These are phyloP conservation scores for Microstegium vimineum DNA, from an alignment of 176 grass and related monocot genomes.

Conservation along the genomic window DNA sequence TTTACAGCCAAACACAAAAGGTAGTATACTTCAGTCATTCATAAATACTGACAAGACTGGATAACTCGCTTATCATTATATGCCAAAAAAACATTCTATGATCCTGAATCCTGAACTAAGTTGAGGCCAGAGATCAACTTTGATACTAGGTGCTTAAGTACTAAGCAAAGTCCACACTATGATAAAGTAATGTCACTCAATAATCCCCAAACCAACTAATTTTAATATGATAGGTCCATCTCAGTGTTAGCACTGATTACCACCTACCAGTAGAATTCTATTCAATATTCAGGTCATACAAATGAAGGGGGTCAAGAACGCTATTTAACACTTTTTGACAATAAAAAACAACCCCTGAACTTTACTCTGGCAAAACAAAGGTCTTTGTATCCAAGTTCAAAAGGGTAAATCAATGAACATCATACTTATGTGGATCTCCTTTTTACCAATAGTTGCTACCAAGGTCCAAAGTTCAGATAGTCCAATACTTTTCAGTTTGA, in stretches of 20 bases:
- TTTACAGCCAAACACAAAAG: not conserved
- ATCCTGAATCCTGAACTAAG: not conserved
- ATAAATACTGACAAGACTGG: not conserved
- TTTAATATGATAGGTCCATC: not conserved
- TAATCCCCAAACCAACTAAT: not conserved
- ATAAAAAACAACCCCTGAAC: not conserved
- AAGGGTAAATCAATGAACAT: not conserved
- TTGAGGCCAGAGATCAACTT: not conserved
- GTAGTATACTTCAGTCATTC: not conserved
- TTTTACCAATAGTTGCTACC: not conserved
- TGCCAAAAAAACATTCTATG: not conserved
- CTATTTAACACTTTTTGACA: not conserved
- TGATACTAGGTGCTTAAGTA: not conserved
- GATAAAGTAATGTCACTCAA: not conserved
- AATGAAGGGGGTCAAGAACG: not conserved
- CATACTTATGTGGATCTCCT: not conserved
- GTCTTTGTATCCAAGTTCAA: not conserved
- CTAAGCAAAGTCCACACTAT: not conserved
- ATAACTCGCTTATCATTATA: not conserved
- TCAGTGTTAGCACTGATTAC: not conserved
- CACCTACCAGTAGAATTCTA: not conserved
- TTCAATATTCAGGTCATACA: not conserved
- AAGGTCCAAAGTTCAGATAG: not conserved
- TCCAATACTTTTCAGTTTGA: not conserved
- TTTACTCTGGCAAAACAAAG: not conserved